Percentiles rank a stretch among this genome's conserved stretches.
phyloP scores from a whole-genome alignment of 306 rosid genomes.

The Rosa rugosa region DNA sequence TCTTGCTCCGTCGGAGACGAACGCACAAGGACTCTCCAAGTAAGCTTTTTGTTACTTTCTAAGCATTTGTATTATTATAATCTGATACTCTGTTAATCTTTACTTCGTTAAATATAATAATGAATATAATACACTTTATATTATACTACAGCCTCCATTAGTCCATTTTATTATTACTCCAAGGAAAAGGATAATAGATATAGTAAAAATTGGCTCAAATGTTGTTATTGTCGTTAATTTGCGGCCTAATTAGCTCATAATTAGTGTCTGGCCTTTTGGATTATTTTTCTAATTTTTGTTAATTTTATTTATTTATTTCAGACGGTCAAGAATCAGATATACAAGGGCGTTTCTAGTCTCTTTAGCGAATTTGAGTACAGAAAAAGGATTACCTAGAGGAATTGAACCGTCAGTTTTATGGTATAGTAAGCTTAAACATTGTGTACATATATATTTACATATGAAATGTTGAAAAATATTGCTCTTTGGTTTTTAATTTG shows the following conservation, averaged over 20 bases:
- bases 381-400: conserved; percentile 22
- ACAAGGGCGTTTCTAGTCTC: conserved; percentile 47
- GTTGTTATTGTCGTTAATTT: neutral
- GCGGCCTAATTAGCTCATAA: neutral
- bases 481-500: conserved; percentile 11
- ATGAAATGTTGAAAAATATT: neutral
- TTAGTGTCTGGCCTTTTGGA: neutral
- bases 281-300: neutral
- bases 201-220: neutral
- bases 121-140: neutral
- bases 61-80: conserved; percentile 1
- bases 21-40: conserved; percentile 28
- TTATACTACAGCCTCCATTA: too few relatives aligned
- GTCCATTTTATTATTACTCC: neutral
- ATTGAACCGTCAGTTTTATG: conserved; percentile 21
- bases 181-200: neutral
- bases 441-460: neutral
- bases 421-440: conserved; percentile 21
- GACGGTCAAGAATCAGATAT: conserved; percentile 41
- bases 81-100: neutral
- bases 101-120: neutral
- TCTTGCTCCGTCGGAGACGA: conserved; percentile 15
- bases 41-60: conserved; percentile 16
- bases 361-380: conserved; percentile 19
- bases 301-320: conserved; percentile 16